These are phyloP conservation scores for Cyberlindnera meyerae DNA, from an alignment of 805 yeast species.

Conservation along the genomic window DNA sequence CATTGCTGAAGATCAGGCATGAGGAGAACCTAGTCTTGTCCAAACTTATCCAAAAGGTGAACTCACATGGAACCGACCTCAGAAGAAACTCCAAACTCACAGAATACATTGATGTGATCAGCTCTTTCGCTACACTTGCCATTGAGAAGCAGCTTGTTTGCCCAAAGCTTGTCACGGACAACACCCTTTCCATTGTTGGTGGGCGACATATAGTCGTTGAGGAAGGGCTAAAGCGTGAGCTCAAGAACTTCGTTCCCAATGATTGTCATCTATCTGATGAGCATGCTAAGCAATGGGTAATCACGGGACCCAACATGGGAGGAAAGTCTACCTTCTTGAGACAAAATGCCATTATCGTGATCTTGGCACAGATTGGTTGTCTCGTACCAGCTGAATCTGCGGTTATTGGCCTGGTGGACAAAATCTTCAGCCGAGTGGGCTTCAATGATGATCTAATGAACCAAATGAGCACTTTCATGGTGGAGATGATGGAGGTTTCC, in stretches of 20 bases:
- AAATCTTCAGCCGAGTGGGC: constrained; percentile 90
- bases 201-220: constrained; percentile 92
- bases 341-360: constrained; percentile 81
- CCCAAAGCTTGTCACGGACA: constrained; percentile 54
- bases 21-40: constrained; percentile 55
- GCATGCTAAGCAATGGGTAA: constrained; percentile 59
- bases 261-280: constrained; percentile 61
- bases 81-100: constrained; percentile 45
- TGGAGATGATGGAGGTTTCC: constrained; percentile 93
- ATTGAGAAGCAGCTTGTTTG: constrained; percentile 59
- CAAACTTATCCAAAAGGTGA: constrained; percentile 41
- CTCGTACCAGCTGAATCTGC: constrained; percentile 80
- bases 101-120: constrained; percentile 67
- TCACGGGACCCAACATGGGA: constrained; percentile 97
- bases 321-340: constrained; percentile 92
- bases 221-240: constrained; percentile 43
- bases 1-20: constrained; percentile 41
- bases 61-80: constrained; percentile 35
- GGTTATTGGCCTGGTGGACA: constrained; percentile 79
- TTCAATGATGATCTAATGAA: constrained; percentile 95
- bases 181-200: constrained; percentile 42
- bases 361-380: constrained; percentile 86
- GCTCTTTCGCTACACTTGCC: constrained; percentile 70
- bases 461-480: constrained; percentile 93
- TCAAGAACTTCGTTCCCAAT: constrained; percentile 64